Conservation (phyloP, 2,329 filamentous ascomycete genomes). For the Pseudogymnoascus verrucosus region DNA sequence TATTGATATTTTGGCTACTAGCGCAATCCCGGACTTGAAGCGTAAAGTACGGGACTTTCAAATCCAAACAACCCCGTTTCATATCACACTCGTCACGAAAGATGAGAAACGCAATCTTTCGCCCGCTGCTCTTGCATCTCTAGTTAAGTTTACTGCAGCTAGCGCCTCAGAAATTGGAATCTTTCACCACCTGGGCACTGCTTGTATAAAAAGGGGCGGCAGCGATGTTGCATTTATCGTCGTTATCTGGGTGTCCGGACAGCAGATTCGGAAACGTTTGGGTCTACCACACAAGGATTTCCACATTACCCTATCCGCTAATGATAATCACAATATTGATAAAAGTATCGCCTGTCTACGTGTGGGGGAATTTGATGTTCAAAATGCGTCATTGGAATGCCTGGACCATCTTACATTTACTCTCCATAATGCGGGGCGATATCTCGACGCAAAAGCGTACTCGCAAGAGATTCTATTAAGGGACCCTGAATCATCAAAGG, state of each 20-base stretch:
- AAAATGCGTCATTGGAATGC: constrained; percentile 6
- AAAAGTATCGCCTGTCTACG: neutral
- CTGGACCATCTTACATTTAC: constrained; percentile 13
- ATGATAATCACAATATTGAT: neutral
- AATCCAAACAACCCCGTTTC: neutral
- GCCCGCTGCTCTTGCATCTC: neutral
- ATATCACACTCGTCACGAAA: neutral
- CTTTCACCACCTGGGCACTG: neutral
- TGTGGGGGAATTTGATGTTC: neutral
- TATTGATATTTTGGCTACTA: neutral
- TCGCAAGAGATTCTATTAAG: neutral
- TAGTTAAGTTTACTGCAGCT: neutral
- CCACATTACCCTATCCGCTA: constrained; percentile 3
- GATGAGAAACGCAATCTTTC: constrained; percentile 5
- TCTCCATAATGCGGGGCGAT: constrained; percentile 8
- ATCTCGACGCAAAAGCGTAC: neutral
- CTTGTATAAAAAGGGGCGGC: neutral
- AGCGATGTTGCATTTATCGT: constrained; percentile 7
- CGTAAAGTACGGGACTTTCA: neutral
- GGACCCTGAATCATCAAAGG: constrained; percentile 4
- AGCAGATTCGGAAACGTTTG: constrained; percentile 11
- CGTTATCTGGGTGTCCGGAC: constrained; percentile 13
- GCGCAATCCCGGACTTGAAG: neutral
- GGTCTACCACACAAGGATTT: constrained; percentile 12
- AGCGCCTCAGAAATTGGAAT: neutral